A percentile compares a stretch with the other conserved stretches of the same genome.
Evolutionary conservation across 23 red algal species (phyloP).

Genomic region (Gracilaria caudata): DNA sequence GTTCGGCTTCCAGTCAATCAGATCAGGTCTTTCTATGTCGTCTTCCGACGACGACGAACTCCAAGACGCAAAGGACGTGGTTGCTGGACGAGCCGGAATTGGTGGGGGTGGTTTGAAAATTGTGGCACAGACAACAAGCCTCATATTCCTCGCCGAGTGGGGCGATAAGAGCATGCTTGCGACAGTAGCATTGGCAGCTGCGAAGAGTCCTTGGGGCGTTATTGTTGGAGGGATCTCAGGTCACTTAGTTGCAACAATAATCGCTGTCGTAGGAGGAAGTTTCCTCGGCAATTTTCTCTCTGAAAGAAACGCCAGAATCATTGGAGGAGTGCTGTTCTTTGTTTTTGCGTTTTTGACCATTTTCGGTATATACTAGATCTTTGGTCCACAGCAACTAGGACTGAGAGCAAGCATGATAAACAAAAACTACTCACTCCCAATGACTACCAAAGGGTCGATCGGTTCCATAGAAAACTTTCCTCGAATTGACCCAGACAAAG

Average conservation of each 20-base stretch:
- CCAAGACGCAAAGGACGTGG: slow-evolving; percentile 77
- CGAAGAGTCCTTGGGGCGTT: slow-evolving; percentile 91
- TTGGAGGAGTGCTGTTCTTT: slow-evolving; percentile 89
- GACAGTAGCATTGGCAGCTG: slow-evolving; percentile 92
- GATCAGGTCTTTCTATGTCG: slow-evolving; percentile 71
- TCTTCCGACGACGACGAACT: slow-evolving; percentile 74
- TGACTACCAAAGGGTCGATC: background rate
- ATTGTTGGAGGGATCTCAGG: slow-evolving; percentile 90
- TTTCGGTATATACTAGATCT: slow-evolving; percentile 79
- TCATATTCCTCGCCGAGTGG: slow-evolving; percentile 99
- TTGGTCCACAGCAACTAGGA: background rate
- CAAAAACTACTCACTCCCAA: too few species aligned
- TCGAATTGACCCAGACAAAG: too few species aligned
- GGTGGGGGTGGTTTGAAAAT: slow-evolving; percentile 51
- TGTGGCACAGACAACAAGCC: slow-evolving; percentile 78
- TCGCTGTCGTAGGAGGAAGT: slow-evolving; percentile 92
- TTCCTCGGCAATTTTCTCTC: slow-evolving; percentile 85
- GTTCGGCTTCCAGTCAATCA: slow-evolving; percentile 92
- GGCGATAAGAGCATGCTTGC: slow-evolving; percentile 96
- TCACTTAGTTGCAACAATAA: slow-evolving; percentile 84
- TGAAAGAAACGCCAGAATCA: slow-evolving; percentile 80
- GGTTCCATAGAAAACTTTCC: too few species aligned
- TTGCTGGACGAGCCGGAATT: slow-evolving; percentile 44
- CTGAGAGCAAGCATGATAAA: slow-evolving; percentile 7
- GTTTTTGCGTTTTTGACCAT: slow-evolving; percentile 93